phyloP scores from a whole-genome alignment of 495 filamentous ascomycete species.

The Aspergillus sparsus region DNA sequence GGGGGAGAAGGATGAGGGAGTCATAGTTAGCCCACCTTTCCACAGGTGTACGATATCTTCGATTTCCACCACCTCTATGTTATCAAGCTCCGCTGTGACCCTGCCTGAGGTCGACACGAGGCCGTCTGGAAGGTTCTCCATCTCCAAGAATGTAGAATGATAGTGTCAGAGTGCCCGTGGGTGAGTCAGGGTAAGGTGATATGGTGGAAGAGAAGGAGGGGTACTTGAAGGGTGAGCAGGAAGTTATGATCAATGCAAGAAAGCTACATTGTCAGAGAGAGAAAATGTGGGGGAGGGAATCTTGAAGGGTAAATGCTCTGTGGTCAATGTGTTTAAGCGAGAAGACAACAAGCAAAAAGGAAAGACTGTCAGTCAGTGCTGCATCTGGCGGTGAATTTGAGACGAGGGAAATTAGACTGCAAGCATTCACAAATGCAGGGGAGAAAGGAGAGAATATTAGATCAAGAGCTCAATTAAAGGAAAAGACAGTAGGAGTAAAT shows the following conservation, averaged over 20 bases:
- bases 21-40: conserved; percentile 41
- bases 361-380: conserved; percentile 28
- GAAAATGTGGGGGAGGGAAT: background rate
- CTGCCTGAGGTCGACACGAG: conserved; percentile 43
- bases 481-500: conserved; percentile 3
- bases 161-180: background rate
- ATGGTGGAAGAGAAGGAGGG: background rate
- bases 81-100: conserved; percentile 33
- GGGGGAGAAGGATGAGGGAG: background rate
- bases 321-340: conserved; percentile 5
- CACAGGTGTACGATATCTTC: conserved; percentile 45
- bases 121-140: conserved; percentile 56
- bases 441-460: conserved; percentile 10
- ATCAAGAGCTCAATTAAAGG: background rate
- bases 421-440: conserved; percentile 23
- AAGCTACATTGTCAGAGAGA: conserved; percentile 19
- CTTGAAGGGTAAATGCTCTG: background rate
- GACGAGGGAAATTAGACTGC: conserved; percentile 9
- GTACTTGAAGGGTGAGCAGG: background rate
- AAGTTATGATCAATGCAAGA: background rate
- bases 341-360: conserved; percentile 4
- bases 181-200: background rate
- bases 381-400: conserved; percentile 54
- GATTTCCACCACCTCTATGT: conserved; percentile 33
- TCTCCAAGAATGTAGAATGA: conserved; percentile 11